Evolutionary conservation across 1,284 basidiomycete species (phyloP).

Genomic region (Austroboletus olivaceoglutinosus): DNA sequence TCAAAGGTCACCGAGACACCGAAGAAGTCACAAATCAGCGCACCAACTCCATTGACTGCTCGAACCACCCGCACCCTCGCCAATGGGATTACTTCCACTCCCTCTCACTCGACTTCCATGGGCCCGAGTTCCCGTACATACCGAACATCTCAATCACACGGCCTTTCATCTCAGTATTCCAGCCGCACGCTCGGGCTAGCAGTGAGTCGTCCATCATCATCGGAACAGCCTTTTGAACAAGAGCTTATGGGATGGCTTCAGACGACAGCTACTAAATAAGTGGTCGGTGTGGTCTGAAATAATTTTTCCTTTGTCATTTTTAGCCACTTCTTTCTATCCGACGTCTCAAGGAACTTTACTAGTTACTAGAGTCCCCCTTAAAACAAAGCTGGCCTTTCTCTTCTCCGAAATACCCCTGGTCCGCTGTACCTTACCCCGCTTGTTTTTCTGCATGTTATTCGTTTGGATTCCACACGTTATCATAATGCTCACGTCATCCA

Average conservation of each 20-base stretch:
- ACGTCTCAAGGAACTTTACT: slow-evolving; percentile 24
- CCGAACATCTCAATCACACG: slow-evolving; percentile 51
- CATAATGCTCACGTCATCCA: slow-evolving; percentile 43
- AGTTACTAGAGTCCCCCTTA: slow-evolving; percentile 28
- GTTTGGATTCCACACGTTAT: slow-evolving; percentile 35
- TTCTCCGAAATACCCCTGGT: slow-evolving; percentile 38
- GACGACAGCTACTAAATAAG: slow-evolving; percentile 48
- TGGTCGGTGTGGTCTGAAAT: slow-evolving; percentile 11
- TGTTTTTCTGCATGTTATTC: slow-evolving; percentile 34
- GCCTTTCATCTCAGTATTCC: slow-evolving; percentile 50
- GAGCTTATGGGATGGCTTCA: slow-evolving; percentile 41
- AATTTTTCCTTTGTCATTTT: slow-evolving; percentile 2
- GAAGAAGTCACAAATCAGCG: slow-evolving; percentile 83
- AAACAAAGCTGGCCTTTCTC: slow-evolving; percentile 36
- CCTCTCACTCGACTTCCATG: slow-evolving; percentile 47
- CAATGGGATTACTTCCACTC: slow-evolving; percentile 56
- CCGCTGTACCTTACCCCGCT: slow-evolving; percentile 43
- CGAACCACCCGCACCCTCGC: slow-evolving; percentile 56
- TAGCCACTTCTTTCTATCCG: slow-evolving; percentile 10
- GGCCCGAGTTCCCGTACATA: slow-evolving; percentile 54
- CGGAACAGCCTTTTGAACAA: slow-evolving; percentile 35
- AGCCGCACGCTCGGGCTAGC: slow-evolving; percentile 55
- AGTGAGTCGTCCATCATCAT: slow-evolving; percentile 40
- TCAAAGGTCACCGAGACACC: slow-evolving; percentile 69
- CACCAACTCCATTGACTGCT: slow-evolving; percentile 78